Base-by-base conservation (phyloP, 2,329 filamentous ascomycete genomes). In the Bipolaris cookei region DNA sequence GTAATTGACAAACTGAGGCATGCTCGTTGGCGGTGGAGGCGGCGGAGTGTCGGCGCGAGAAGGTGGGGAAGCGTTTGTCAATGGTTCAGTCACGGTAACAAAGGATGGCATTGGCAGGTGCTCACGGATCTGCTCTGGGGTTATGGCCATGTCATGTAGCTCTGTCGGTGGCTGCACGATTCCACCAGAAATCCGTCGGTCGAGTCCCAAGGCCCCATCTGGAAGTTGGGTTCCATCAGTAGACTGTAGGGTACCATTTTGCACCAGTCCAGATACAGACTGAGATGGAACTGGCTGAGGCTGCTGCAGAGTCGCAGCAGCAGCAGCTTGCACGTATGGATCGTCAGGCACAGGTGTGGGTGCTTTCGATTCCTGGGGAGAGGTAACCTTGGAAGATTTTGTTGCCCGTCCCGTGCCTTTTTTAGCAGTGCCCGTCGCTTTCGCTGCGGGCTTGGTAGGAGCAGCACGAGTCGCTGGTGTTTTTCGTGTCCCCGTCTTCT, bases 301-400 rank as follows among this genome's bases (percentile, higher is more conserved):
- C 21, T 73, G 70, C 20, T 65, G 62, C 14, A 75, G 60, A 18
- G 69, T 62, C 28, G 67, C 53, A 7, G 51, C 55, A 3, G 65
- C 69, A 37, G 63, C 60, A 30, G 54, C 58, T 37, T 71, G 63
- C 16, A 70, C 20, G 32, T 68, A 62, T 4, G 72, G 68, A 11
- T 44, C 39, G 34, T 75, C 69, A 11, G 69, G 70, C n/a, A 50
- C 48, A 25, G 81, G 74, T 56, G 81, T 74, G 6, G 78, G 77
- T 41, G 56, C 50, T 37, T 48, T 58, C 2, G 74, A 70, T 45
- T 45, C 42, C 11, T 34, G 25, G 18, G 79, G 72, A 14, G 68
- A 69, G 1, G 59, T 18, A 46, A 69, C 62, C 38, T 71, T 72
- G 0, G 66, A 62, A 5, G 64, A 50, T 41, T 69, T 76, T 2